Evolutionary conservation across 2,329 filamentous ascomycete species (phyloP).

Genomic region (Xylaria sp.): DNA sequence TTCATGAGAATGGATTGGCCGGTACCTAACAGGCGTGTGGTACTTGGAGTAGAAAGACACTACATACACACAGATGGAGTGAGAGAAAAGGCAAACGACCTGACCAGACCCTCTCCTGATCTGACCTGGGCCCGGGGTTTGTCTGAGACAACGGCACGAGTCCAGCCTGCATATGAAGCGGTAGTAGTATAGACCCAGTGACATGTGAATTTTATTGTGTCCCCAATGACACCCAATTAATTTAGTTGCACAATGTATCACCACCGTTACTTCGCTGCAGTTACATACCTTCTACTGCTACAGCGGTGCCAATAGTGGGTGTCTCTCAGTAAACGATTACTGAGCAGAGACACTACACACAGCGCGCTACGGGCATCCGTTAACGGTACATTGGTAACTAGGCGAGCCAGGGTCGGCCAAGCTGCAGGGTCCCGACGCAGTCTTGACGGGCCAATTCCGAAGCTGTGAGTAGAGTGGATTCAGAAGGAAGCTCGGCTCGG

Average conservation of each 20-base stretch:
- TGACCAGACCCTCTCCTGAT: not conserved
- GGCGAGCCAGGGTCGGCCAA: not conserved
- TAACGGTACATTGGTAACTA: not conserved
- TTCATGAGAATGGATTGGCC: constrained; percentile 28
- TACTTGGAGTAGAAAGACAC: not conserved
- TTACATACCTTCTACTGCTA: not conserved
- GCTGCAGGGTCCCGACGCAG: constrained; percentile 38
- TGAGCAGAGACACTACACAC: not conserved
- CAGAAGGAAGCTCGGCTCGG: constrained; percentile 26
- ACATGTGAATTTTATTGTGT: constrained; percentile 21
- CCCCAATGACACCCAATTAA: constrained; percentile 13
- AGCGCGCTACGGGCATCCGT: not conserved
- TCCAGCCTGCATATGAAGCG: constrained; percentile 29
- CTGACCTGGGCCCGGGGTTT: not conserved
- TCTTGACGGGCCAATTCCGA: constrained; percentile 25
- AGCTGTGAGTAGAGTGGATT: constrained; percentile 16
- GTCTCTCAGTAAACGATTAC: not conserved
- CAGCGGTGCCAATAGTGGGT: not conserved
- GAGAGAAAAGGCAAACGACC: not conserved
- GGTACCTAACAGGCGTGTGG: not conserved
- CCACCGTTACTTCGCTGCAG: not conserved
- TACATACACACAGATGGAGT: not conserved
- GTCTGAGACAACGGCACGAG: constrained; percentile 23
- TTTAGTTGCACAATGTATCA: not conserved
- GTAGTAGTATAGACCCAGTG: constrained; percentile 3